Evolutionary conservation across 495 filamentous ascomycete species (phyloP).

Genomic region (Hypomontagnella submonticulosa): DNA sequence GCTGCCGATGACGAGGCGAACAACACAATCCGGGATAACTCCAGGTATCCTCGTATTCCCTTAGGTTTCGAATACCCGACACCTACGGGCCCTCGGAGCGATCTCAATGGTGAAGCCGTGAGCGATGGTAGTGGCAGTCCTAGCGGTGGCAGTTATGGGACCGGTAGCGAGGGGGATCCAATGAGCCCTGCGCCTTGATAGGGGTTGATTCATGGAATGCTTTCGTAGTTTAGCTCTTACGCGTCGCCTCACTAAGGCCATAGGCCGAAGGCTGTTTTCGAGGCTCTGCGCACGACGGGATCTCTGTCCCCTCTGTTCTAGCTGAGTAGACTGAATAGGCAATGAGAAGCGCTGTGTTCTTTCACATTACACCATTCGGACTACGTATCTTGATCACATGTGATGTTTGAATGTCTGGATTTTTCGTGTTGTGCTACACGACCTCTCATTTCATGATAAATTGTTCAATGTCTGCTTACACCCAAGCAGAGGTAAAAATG

Average conservation of each 20-base stretch:
- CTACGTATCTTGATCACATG: slow-evolving; percentile 13
- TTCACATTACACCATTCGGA: slow-evolving; percentile 2
- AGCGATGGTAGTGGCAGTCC: slow-evolving; percentile 42
- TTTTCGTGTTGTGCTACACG: not conserved
- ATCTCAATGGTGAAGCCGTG: slow-evolving; percentile 15
- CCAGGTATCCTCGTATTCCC: slow-evolving; percentile 26
- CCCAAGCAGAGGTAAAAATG: too few species aligned
- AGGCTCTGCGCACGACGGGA: slow-evolving; percentile 19
- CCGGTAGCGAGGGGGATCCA: slow-evolving; percentile 44
- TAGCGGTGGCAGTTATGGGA: slow-evolving; percentile 38
- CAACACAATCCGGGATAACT: slow-evolving; percentile 25
- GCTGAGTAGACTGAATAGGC: slow-evolving; percentile 40
- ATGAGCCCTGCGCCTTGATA: slow-evolving; percentile 43
- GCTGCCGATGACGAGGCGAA: slow-evolving; percentile 44
- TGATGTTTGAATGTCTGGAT: slow-evolving; percentile 8
- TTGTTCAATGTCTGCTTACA: too few species aligned
- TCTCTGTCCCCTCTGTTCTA: slow-evolving; percentile 20
- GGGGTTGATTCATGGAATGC: slow-evolving; percentile 7
- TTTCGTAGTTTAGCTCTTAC: slow-evolving; percentile 7
- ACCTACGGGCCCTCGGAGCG: slow-evolving; percentile 28
- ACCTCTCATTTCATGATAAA: too few species aligned
- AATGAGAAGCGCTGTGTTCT: slow-evolving; percentile 39
- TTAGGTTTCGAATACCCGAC: slow-evolving; percentile 41
- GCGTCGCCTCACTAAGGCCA: slow-evolving; percentile 1
- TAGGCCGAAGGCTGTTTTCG: slow-evolving; percentile 17